Conservation (phyloP, 2,329 filamentous ascomycete genomes). For the Amesomyces nigricolor region DNA sequence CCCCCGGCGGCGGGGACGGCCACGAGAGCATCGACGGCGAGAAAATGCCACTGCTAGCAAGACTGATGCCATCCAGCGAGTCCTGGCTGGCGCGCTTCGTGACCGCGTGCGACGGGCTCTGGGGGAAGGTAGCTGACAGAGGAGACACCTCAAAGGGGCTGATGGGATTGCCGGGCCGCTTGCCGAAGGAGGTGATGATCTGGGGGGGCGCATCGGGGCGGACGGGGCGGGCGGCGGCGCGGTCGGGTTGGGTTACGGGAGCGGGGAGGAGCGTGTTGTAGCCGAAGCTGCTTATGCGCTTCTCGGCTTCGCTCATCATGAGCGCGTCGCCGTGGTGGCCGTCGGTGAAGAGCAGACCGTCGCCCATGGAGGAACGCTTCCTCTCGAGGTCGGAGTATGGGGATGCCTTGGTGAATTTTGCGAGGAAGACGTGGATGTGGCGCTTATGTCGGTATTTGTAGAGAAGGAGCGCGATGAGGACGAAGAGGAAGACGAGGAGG, state of each 20-base stretch:
- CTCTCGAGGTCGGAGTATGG: constrained; percentile 21
- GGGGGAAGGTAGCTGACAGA: constrained; percentile 16
- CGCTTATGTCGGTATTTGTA: constrained; percentile 24
- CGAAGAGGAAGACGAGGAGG: constrained; percentile 11
- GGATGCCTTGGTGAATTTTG: constrained; percentile 21
- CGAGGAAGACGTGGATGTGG: constrained; percentile 23
- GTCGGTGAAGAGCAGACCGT: constrained; percentile 22
- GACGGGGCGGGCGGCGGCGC: constrained; percentile 11
- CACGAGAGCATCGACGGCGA: constrained; percentile 22
- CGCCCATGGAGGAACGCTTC: constrained; percentile 25
- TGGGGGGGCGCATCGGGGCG: constrained; percentile 15
- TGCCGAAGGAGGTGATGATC: constrained; percentile 7
- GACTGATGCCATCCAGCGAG: constrained; percentile 21
- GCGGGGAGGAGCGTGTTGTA: constrained; percentile 19
- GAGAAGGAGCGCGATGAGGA: constrained; percentile 21
- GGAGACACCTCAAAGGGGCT: constrained; percentile 19
- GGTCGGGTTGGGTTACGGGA: constrained; percentile 18
- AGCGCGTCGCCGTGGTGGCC: constrained; percentile 16
- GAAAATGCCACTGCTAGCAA: constrained; percentile 25
- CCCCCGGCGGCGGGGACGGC: constrained; percentile 22
- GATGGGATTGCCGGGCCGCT: constrained; percentile 11
- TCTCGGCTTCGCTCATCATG: constrained; percentile 14
- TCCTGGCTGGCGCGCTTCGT: constrained; percentile 20
- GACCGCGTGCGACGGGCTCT: constrained; percentile 16
- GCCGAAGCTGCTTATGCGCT: constrained; percentile 8